Conservation (phyloP, 202 grass and related monocot species). For the Carex arenaria region DNA sequence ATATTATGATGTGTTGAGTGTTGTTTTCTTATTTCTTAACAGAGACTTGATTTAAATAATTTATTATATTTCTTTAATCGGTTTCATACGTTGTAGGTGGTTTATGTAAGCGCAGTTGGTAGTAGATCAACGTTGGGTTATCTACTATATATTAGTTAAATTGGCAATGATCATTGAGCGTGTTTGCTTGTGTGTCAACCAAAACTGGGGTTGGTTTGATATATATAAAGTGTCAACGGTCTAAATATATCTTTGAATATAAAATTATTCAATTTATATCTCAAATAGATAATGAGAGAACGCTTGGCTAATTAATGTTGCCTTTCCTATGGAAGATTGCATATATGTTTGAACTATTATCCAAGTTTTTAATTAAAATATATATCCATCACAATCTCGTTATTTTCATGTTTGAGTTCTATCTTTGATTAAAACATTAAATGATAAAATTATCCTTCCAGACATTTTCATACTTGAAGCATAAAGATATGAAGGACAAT, state of each 20-base stretch:
- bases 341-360: too few relatives aligned
- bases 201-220: neutral
- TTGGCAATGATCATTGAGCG: neutral
- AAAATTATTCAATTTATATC: neutral
- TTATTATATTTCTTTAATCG: neutral
- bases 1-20: too few relatives aligned
- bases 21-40: neutral
- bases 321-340: too few relatives aligned
- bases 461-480: too few relatives aligned
- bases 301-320: neutral
- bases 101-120: neutral
- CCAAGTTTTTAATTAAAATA: too few relatives aligned
- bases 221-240: neutral
- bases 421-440: too few relatives aligned
- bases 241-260: neutral
- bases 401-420: too few relatives aligned
- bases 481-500: too few relatives aligned
- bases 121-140: neutral
- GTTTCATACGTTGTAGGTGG: neutral
- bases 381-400: too few relatives aligned
- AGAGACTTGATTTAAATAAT: neutral
- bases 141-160: neutral
- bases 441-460: too few relatives aligned
- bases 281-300: neutral
- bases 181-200: neutral